phyloP scores from a whole-genome alignment of 768 basidiomycete genomes.

The Epithele typhae region DNA sequence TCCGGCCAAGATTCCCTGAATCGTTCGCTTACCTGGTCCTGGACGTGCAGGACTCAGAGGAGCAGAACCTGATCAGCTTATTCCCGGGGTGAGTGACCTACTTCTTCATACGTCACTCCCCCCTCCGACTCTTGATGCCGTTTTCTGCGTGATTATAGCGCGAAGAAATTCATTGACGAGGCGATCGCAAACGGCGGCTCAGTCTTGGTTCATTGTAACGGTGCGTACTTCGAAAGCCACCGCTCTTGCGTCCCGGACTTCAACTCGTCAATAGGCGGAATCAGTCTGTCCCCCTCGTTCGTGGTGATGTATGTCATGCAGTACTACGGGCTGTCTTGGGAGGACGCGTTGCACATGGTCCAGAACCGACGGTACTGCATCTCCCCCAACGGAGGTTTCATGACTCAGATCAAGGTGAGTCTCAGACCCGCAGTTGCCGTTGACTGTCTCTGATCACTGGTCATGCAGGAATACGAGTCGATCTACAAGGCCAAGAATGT shows the following conservation, averaged over 20 bases:
- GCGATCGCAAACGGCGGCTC: conserved; percentile 66
- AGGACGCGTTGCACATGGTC: conserved; percentile 83
- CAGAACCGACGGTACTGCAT: conserved; percentile 93
- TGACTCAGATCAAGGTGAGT: conserved; percentile 85
- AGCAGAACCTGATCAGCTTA: conserved; percentile 88
- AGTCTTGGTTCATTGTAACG: conserved; percentile 88
- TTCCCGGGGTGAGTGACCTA: conserved; percentile 67
- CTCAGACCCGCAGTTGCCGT: neutral
- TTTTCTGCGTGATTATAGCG: conserved; percentile 37
- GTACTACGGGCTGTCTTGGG: conserved; percentile 74
- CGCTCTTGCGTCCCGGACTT: neutral
- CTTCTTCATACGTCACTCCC: neutral
- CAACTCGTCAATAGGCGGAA: conserved; percentile 57
- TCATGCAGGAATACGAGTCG: conserved; percentile 80
- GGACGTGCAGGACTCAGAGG: conserved; percentile 89
- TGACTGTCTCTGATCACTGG: too few relatives aligned
- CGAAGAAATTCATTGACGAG: conserved; percentile 68
- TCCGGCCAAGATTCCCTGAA: conserved; percentile 79
- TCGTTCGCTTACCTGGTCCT: conserved; percentile 74
- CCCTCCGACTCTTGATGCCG: neutral
- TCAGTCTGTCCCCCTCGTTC: conserved; percentile 82
- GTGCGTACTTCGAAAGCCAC: conserved; percentile 39
- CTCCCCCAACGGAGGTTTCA: conserved; percentile 86
- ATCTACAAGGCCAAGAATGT: conserved; percentile 81
- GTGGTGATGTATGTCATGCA: conserved; percentile 96